Evolutionary conservation across 305 asterid species (phyloP).

Genomic region (Fraxinus velutina): DNA sequence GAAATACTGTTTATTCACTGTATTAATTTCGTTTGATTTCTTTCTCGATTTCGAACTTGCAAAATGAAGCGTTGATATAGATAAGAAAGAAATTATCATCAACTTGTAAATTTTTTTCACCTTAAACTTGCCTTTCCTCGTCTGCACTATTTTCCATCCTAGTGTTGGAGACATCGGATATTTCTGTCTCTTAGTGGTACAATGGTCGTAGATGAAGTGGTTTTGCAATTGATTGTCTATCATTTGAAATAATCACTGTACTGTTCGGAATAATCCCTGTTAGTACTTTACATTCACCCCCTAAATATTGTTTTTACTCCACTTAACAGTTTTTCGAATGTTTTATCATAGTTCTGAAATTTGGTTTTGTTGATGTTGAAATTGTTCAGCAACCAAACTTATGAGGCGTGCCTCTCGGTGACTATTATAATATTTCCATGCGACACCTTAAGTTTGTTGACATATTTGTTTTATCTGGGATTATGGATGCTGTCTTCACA

Average conservation of each 20-base stretch:
- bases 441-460: background rate
- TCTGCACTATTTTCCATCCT: background rate
- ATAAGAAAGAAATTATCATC: background rate
- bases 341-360: background rate
- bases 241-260: background rate
- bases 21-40: background rate
- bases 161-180: background rate
- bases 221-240: background rate
- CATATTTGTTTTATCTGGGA: background rate
- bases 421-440: background rate
- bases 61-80: background rate
- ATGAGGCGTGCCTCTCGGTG: background rate
- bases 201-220: background rate
- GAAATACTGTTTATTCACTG: background rate
- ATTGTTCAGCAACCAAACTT: background rate
- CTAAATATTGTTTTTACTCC: background rate
- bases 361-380: background rate
- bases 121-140: background rate
- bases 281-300: background rate
- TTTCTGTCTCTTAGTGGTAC: background rate
- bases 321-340: background rate
- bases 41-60: background rate
- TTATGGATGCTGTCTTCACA: slow-evolving; percentile 24
- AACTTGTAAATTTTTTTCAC: background rate
- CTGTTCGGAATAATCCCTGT: background rate